Evolutionary conservation across 2,329 filamentous ascomycete genomes (phyloP), one percentile per base, ranked within the genome.

Genomic region (Emmonsia crescens): DNA sequence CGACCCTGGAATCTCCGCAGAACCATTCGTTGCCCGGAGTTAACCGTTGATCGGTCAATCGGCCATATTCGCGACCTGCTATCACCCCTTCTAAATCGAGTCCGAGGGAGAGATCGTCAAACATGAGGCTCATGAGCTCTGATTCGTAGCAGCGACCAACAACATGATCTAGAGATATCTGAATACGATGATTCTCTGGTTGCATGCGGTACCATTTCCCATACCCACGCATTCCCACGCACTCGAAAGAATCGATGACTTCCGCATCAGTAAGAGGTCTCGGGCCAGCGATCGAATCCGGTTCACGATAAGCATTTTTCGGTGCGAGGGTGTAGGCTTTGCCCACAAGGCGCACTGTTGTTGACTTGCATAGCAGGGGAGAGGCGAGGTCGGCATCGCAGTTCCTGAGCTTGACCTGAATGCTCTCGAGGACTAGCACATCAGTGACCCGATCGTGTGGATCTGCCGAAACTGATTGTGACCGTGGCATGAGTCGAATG

Each of bases 131-230:
- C 66, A 82, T 76, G 0, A 81, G 80, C 3, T 78, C 74, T 2
- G 75, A 75, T 67, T 85, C 83, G 62, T 78, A 80, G 61, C 81
- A 77, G 0, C 83, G 82, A 0, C 83, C 82, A 0, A 85, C 66
- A 3, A 85, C 69, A 59, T 80, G 76, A 8, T 78, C 74, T 57
- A 80, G 80, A 0, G 83, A 80, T 0, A 85, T 67, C 5, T 76
- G 72, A 12, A 79, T 75, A 2, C 72, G 69, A 46, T 75, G 76
- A 1, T 68, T 65, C 0, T 76, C 71, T 2, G 75, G 71, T 60
- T 80, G 76, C 1, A 82, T 66, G 31, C 75, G 74, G 62, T 83
- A 84, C 81, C 82, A 86, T 0, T 72, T 66, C 1, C 78, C 79
- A 59, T 83, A 83, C 2, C 72, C 76, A 8, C 68, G 64, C 67